These are phyloP conservation scores for Trypanosoma brucei DNA, from an alignment of 208 protist species.

Conservation along the genomic window DNA sequence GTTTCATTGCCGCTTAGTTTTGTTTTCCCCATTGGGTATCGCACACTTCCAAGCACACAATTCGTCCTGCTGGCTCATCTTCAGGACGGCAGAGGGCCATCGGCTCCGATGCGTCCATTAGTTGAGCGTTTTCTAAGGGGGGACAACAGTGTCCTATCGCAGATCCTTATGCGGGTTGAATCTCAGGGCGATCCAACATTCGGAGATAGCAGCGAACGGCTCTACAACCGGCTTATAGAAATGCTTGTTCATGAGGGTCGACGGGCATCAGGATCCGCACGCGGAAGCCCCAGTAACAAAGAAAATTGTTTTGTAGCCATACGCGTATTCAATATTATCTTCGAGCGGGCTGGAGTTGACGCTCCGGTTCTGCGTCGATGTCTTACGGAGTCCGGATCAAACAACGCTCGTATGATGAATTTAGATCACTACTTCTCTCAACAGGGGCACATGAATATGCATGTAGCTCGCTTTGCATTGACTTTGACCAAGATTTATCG, in stretches of 20 bases:
- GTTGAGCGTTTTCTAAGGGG: constrained; percentile 28
- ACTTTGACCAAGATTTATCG: constrained; percentile 26
- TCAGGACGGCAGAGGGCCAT: not conserved
- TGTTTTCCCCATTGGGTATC: not conserved
- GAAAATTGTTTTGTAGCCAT: constrained; percentile 28
- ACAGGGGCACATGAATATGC: constrained; percentile 15
- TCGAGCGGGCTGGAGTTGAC: constrained; percentile 12
- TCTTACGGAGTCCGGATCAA: constrained; percentile 30
- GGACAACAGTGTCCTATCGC: constrained; percentile 28
- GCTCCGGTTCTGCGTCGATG: constrained; percentile 17
- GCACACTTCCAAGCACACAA: not conserved
- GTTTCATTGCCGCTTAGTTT: not conserved
- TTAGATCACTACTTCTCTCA: constrained; percentile 58
- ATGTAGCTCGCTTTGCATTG: constrained; percentile 39
- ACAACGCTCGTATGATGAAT: constrained; percentile 32
- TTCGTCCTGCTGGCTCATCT: not conserved
- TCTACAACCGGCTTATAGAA: constrained; percentile 24
- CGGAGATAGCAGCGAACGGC: constrained; percentile 2
- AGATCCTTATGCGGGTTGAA: constrained; percentile 37
- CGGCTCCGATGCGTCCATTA: constrained; percentile 27
- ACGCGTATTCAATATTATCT: constrained; percentile 31
- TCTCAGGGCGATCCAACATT: constrained; percentile 5
- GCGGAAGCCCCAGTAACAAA: not conserved
- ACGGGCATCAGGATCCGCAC: not conserved
- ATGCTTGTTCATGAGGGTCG: constrained; percentile 33